These are phyloP conservation scores for Emiliania huxleyi DNA, from an alignment of 78 protist species.

Conservation along the genomic window DNA sequence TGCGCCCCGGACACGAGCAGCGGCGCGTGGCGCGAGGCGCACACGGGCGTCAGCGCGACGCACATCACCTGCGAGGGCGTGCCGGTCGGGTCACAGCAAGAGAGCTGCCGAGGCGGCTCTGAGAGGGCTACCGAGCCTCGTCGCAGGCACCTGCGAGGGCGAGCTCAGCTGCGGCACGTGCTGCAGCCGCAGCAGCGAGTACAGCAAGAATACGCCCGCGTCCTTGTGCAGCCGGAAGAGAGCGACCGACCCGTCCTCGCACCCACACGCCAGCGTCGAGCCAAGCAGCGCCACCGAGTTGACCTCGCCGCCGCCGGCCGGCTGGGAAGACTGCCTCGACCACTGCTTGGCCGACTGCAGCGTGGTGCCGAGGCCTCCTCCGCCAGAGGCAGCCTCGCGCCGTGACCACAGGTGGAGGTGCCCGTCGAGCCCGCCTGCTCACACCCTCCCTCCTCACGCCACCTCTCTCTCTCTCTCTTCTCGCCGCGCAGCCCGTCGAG, in stretches of 20 bases:
- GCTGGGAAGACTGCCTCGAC: background rate
- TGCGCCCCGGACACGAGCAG: background rate
- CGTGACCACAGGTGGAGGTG: background rate
- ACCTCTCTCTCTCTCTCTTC: no score
- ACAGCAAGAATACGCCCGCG: background rate
- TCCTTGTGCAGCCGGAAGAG: background rate
- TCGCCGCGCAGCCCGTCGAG: no score
- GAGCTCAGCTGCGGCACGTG: background rate
- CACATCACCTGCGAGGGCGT: background rate
- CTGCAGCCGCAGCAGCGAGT: background rate
- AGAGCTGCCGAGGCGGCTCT: no score
- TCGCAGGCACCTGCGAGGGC: background rate
- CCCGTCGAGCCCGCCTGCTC: background rate
- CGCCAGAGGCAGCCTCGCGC: background rate
- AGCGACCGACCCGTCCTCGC: slow-evolving; percentile 1
- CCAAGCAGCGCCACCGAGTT: background rate
- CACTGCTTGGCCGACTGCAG: background rate
- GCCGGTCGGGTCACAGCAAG: no score
- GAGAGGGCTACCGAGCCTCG: no score
- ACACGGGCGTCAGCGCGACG: background rate
- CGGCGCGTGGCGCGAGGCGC: background rate
- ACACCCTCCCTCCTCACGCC: no score
- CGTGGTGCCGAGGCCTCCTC: background rate
- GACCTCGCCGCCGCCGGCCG: background rate
- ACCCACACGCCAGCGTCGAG: background rate